Evolutionary conservation across 352 stramenopile species (phyloP), one percentile per base, ranked within the genome.

Genomic region (Phytophthora ohioensis): DNA sequence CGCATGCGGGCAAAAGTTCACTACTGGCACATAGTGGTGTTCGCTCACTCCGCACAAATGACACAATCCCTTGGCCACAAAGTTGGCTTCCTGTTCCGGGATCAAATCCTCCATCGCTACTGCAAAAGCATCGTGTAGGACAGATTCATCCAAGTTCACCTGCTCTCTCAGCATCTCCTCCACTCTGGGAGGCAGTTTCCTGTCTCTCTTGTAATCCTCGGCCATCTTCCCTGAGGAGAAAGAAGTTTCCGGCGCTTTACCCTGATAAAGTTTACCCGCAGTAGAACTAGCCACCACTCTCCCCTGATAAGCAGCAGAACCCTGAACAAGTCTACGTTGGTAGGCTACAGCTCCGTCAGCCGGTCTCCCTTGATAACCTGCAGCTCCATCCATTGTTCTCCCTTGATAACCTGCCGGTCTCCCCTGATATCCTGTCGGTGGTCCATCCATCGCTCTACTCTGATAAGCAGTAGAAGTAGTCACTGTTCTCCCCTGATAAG

Each of bases 1-100:
- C 9, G 83, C 88, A 59, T 81, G 76, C 5, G 86, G 83, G 51
- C 86, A 94, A 53, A 94, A 94, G 55, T 91, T 94, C 57, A 92
- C 82, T 3, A 94, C 86, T 3, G 86, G 81, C 21, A 91, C 77
- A 35, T 76, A 79, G 47, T 87, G 71, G 6, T 69, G 77, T 43
- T 87, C 78, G 32, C 54, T 78, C 41, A 73, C 57, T 45, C 79
- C 83, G 53, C 86, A 94, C 36, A 94, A 58, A 31, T 94, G 86
- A 53, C 86, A 94, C 15, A 88, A 45, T 15, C 86, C 84, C 30
- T 87, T 89, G 21, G 84, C 84, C 63, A 94, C 80, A 64, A 94
- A 94, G 69, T 80, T 89, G 71, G 84, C 90, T 63, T 90, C 76
- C 43, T 85, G 66, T 52, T 91, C 81, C 0, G 67, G 53, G 35